Conservation (phyloP, 768 basidiomycete species). For the Podaxis carcinomalis region DNA sequence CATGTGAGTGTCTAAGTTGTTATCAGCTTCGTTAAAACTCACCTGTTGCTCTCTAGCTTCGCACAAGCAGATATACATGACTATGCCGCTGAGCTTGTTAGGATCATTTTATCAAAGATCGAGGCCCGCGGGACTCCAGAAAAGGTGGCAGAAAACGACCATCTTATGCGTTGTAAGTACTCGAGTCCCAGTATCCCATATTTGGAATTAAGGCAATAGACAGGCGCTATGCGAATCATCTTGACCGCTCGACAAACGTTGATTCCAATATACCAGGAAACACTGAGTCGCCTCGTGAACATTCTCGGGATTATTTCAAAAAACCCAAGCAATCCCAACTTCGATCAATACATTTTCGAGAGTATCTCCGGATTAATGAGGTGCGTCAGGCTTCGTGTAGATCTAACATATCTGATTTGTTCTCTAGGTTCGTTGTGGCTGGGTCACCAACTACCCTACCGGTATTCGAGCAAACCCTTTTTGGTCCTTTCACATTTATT, state of each 20-base stretch:
- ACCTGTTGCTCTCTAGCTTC: conserved; percentile 50
- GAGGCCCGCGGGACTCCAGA: conserved; percentile 78
- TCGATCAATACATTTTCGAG: conserved; percentile 98
- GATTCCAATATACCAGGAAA: conserved; percentile 58
- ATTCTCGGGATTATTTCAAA: conserved; percentile 88
- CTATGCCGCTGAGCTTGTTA: conserved; percentile 68
- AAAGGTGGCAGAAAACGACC: conserved; percentile 95
- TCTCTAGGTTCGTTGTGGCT: conserved; percentile 70
- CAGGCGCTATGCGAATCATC: conserved; percentile 92
- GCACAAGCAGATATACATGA: conserved; percentile 83
- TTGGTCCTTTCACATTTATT: conserved; percentile 84
- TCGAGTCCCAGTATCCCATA: conserved; percentile 8
- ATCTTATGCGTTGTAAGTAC: conserved; percentile 92
- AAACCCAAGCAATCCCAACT: conserved; percentile 96
- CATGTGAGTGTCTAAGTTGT: conserved; percentile 55
- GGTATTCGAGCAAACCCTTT: conserved; percentile 76
- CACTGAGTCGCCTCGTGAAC: conserved; percentile 68
- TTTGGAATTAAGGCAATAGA: not conserved
- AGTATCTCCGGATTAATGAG: conserved; percentile 91
- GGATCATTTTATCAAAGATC: conserved; percentile 73
- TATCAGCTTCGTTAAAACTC: not conserved
- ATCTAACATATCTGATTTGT: not conserved
- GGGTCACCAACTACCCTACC: conserved; percentile 63
- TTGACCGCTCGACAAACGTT: conserved; percentile 82
- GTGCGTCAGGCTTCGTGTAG: conserved; percentile 29